These are phyloP conservation scores for Andalucia godoyi DNA, from an alignment of 78 protist species.

Conservation along the genomic window DNA sequence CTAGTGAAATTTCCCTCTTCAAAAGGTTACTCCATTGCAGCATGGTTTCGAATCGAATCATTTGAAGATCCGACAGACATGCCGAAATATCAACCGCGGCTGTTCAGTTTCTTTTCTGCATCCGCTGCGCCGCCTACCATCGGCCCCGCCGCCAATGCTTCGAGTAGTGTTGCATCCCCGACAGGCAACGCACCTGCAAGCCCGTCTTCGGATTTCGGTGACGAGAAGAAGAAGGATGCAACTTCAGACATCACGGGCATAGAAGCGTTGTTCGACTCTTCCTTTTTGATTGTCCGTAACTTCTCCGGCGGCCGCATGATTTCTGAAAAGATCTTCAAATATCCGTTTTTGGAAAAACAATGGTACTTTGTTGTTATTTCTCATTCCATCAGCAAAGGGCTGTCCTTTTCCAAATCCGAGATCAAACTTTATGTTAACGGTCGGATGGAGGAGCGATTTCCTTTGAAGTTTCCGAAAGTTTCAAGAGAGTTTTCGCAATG, in stretches of 20 bases:
- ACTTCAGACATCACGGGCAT: background rate
- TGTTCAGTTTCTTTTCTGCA: conserved; percentile 16
- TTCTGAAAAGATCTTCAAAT: background rate
- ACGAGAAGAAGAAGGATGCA: too few relatives aligned
- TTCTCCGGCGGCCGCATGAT: background rate
- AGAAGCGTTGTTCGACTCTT: conserved; percentile 8
- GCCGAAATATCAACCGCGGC: conserved; percentile 15
- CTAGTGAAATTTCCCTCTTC: background rate
- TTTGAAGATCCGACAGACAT: background rate
- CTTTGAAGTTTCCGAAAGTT: conserved; percentile 15
- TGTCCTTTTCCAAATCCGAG: background rate
- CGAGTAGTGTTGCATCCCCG: too few relatives aligned
- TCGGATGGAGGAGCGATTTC: background rate
- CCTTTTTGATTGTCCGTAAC: background rate
- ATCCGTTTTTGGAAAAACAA: background rate
- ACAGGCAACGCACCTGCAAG: too few relatives aligned
- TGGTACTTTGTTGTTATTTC: conserved; percentile 14
- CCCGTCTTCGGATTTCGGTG: too few relatives aligned
- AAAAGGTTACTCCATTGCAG: conserved; percentile 12
- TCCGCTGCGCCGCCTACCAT: too few relatives aligned
- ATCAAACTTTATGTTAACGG: conserved; percentile 18
- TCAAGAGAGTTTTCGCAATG: background rate
- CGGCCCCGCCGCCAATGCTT: too few relatives aligned
- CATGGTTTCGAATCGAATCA: conserved; percentile 20
- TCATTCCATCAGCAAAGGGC: background rate